Conservation (phyloP, 768 basidiomycete species). For the Cystobasidiopsis lactophilus region DNA sequence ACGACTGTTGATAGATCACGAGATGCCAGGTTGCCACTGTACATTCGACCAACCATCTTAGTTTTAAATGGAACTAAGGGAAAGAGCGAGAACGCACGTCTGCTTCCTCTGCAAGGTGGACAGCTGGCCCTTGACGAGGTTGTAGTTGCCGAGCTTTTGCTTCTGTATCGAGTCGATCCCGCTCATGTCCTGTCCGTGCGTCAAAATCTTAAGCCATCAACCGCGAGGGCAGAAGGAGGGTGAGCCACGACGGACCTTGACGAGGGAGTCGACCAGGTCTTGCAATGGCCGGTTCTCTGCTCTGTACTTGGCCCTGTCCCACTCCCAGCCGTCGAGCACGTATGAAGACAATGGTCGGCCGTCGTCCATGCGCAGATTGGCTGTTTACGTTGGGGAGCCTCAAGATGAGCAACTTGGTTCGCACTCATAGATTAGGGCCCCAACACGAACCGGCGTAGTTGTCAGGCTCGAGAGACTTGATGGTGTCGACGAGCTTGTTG, state of each 20-base stretch:
- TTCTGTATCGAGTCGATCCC: conserved; percentile 91
- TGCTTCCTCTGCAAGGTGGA: conserved; percentile 85
- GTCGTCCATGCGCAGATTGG: conserved; percentile 19
- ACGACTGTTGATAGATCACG: conserved; percentile 69
- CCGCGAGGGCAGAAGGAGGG: background rate
- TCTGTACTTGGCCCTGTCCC: conserved; percentile 84
- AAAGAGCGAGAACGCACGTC: conserved; percentile 36
- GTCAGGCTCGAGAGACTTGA: conserved; percentile 73
- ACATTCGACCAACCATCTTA: background rate
- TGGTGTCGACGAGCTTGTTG: conserved; percentile 80
- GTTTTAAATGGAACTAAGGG: background rate
- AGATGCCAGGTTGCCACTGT: conserved; percentile 82
- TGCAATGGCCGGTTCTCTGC: conserved; percentile 46
- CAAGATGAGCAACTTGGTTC: conserved; percentile 1
- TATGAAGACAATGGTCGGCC: conserved; percentile 16
- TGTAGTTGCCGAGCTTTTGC: conserved; percentile 72
- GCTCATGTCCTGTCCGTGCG: conserved; percentile 50
- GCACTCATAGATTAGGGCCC: background rate
- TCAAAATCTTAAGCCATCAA: background rate
- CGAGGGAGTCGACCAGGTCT: conserved; percentile 65
- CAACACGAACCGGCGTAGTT: conserved; percentile 29
- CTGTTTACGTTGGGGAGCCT: conserved; percentile 5
- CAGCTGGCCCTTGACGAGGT: conserved; percentile 76
- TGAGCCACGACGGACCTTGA: conserved; percentile 39
- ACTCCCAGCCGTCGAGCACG: conserved; percentile 46